Evolutionary conservation across 1,284 basidiomycete genomes (phyloP).

Genomic region (Paramarasmius palmivorus): DNA sequence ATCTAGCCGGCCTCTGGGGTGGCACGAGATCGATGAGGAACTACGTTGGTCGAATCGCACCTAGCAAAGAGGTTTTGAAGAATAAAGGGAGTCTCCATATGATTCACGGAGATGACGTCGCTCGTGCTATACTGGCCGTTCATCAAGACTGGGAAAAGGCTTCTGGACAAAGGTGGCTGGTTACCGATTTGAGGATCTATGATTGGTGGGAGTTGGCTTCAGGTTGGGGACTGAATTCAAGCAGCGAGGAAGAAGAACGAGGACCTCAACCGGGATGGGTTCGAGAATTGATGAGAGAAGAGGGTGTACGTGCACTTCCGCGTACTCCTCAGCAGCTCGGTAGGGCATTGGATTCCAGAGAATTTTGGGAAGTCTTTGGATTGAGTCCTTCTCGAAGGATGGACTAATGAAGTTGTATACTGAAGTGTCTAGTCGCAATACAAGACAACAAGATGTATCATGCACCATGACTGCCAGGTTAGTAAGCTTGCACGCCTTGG

Average conservation of each 20-base stretch:
- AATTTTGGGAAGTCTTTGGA: constrained; percentile 54
- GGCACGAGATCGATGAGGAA: constrained; percentile 46
- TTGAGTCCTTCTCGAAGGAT: constrained; percentile 34
- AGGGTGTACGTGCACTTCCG: constrained; percentile 52
- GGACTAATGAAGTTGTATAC: too few relatives aligned
- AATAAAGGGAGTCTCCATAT: constrained; percentile 59
- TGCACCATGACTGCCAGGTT: too few relatives aligned
- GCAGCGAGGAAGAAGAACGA: constrained; percentile 19
- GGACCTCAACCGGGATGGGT: constrained; percentile 51
- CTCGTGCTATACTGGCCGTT: constrained; percentile 57
- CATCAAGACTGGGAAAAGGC: constrained; percentile 43
- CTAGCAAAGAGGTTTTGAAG: constrained; percentile 53
- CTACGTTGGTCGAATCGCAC: constrained; percentile 53
- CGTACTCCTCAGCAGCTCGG: constrained; percentile 48
- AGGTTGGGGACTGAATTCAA: constrained; percentile 41
- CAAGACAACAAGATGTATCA: too few relatives aligned
- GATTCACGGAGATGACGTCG: constrained; percentile 58
- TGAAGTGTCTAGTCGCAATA: too few relatives aligned
- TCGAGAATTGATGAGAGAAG: constrained; percentile 55
- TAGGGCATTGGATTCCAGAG: constrained; percentile 55
- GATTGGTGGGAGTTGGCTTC: constrained; percentile 71
- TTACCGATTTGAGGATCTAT: constrained; percentile 60
- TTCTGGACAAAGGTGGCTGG: constrained; percentile 52
- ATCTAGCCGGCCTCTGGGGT: constrained; percentile 68
- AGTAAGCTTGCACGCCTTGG: too few relatives aligned